Conservation (phyloP, 2,329 filamentous ascomycete species). For the Venturia aucupariae region DNA sequence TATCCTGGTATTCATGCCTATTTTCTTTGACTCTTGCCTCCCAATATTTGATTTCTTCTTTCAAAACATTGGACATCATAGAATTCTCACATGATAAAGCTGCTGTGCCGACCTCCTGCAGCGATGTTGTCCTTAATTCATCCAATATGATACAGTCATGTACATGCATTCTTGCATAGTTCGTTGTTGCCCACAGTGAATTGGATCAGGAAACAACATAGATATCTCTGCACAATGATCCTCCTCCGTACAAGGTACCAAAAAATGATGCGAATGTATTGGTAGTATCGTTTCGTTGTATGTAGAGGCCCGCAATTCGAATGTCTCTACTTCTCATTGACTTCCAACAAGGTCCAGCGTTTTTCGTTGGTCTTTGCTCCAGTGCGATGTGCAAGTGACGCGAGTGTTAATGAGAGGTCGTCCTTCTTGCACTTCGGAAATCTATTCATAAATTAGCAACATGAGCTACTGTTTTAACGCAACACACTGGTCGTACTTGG, state of each 20-base stretch:
- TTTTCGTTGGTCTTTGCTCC: slow-evolving; percentile 55
- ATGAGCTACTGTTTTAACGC: not conserved
- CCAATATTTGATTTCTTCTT: not conserved
- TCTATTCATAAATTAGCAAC: slow-evolving; percentile 26
- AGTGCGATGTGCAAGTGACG: slow-evolving; percentile 53
- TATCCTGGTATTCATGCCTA: not conserved
- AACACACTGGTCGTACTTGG: slow-evolving; percentile 38
- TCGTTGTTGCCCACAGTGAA: not conserved
- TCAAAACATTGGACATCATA: not conserved
- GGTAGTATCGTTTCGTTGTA: not conserved
- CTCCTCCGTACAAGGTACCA: not conserved
- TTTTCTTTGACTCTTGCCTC: not conserved
- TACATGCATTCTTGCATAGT: not conserved
- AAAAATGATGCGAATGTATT: not conserved
- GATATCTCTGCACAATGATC: not conserved
- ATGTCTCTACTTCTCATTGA: not conserved
- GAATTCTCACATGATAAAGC: not conserved
- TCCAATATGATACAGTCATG: not conserved
- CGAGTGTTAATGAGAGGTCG: slow-evolving; percentile 62
- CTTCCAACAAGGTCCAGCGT: slow-evolving; percentile 42
- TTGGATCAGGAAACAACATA: not conserved
- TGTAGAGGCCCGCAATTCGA: not conserved
- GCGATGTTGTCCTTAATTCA: not conserved
- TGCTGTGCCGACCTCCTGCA: not conserved
- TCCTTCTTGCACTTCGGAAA: slow-evolving; percentile 63